Evolutionary conservation across 257 asterid genomes (phyloP).

Genomic region (Vinca minor): DNA sequence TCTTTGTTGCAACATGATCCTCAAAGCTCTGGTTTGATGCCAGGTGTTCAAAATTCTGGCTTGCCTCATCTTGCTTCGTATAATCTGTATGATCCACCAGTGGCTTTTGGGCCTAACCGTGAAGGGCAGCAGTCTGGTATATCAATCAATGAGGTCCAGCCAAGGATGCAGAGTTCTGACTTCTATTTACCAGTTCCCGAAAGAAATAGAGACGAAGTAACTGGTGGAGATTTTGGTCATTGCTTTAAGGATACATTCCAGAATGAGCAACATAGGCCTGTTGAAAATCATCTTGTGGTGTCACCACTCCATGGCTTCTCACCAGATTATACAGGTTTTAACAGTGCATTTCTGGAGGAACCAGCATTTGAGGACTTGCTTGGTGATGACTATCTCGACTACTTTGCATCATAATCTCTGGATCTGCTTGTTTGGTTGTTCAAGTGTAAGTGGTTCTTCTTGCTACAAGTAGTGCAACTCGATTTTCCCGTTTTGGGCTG

Average conservation of each 20-base stretch:
- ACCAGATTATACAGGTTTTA: conserved; percentile 26
- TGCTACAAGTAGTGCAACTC: too few relatives aligned
- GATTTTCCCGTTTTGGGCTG: too few relatives aligned
- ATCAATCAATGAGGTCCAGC: conserved; percentile 27
- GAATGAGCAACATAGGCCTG: conserved; percentile 23
- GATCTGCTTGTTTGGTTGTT: background rate
- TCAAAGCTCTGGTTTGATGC: conserved; percentile 25
- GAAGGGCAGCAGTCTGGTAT: conserved; percentile 28
- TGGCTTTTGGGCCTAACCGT: conserved; percentile 24
- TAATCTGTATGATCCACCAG: conserved; percentile 26
- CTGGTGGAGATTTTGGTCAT: conserved; percentile 16
- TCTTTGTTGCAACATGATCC: conserved; percentile 29
- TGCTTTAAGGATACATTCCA: conserved; percentile 21
- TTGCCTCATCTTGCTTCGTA: conserved; percentile 28
- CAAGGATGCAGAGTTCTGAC: conserved; percentile 21
- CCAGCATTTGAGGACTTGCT: conserved; percentile 20
- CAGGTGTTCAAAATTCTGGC: conserved; percentile 25
- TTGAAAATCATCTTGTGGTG: conserved; percentile 31
- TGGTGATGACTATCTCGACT: conserved; percentile 33
- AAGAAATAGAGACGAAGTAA: conserved; percentile 16
- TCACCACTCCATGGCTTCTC: conserved; percentile 34
- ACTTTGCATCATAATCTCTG: conserved; percentile 36
- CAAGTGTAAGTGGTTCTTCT: background rate
- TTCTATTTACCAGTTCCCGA: conserved; percentile 10
- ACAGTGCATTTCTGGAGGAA: conserved; percentile 40